Evolutionary conservation across 169 alveolate genomes (phyloP).

Genomic region (Plasmodium fragile): DNA sequence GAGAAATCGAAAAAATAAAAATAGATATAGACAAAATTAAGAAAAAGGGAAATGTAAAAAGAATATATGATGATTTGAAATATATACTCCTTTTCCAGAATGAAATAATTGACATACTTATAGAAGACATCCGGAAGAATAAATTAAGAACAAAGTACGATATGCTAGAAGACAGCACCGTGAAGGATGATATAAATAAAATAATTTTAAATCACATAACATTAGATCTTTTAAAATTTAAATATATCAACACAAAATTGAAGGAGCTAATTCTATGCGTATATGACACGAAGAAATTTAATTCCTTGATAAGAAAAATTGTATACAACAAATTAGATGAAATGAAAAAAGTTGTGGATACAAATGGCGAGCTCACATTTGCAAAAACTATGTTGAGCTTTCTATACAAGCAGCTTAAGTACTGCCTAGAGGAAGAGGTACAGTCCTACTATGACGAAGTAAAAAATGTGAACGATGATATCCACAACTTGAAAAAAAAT

Average conservation of each 20-base stretch:
- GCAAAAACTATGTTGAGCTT: slow-evolving; percentile 63
- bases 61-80: slow-evolving; percentile 72
- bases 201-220: slow-evolving; percentile 52
- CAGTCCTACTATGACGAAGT: slow-evolving; percentile 21
- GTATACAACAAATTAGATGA: slow-evolving; percentile 36
- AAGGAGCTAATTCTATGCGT: slow-evolving; percentile 63
- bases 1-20: slow-evolving; percentile 65
- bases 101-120: slow-evolving; percentile 51
- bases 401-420: slow-evolving; percentile 58
- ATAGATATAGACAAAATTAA: slow-evolving; percentile 54
- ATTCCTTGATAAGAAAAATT: slow-evolving; percentile 44
- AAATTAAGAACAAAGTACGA: slow-evolving; percentile 62
- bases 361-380: slow-evolving; percentile 56
- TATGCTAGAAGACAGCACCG: slow-evolving; percentile 39
- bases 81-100: slow-evolving; percentile 67
- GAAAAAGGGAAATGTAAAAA: slow-evolving; percentile 57
- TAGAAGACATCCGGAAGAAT: slow-evolving; percentile 66
- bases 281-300: slow-evolving; percentile 73
- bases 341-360: slow-evolving; percentile 42
- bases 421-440: slow-evolving; percentile 58
- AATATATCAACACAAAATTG: slow-evolving; percentile 64
- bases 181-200: slow-evolving; percentile 59
- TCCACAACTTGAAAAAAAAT: slow-evolving; percentile 54
- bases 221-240: slow-evolving; percentile 65
- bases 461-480: slow-evolving; percentile 57